These are phyloP conservation scores for Reticulascus tulasneorum DNA, from an alignment of 2,329 filamentous ascomycete species.

Conservation along the genomic window DNA sequence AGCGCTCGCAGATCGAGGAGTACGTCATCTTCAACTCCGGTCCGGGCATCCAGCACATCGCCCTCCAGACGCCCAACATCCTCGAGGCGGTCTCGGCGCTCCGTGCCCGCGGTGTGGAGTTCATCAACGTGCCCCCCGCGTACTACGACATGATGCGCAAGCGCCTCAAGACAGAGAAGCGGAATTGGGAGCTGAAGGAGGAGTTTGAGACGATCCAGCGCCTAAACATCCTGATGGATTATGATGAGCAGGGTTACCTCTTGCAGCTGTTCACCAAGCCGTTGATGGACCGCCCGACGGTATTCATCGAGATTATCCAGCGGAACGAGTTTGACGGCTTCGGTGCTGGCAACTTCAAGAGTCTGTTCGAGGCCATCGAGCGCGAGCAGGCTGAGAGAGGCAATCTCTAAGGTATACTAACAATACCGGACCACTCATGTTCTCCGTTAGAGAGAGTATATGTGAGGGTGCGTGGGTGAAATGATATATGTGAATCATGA, in stretches of 20 bases:
- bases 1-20: conserved; percentile 92
- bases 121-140: conserved; percentile 82
- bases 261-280: conserved; percentile 78
- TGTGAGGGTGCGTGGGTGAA: too few species aligned
- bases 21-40: conserved; percentile 88
- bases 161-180: conserved; percentile 62
- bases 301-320: conserved; percentile 96
- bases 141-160: conserved; percentile 78
- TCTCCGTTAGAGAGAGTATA: too few species aligned
- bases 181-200: conserved; percentile 65
- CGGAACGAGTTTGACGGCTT: conserved; percentile 87
- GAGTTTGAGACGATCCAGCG: conserved; percentile 72
- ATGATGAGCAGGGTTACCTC: conserved; percentile 87
- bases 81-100: conserved; percentile 72
- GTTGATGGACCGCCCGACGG: conserved; percentile 88
- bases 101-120: conserved; percentile 84
- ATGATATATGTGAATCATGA: too few species aligned
- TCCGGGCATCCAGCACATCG: conserved; percentile 89
- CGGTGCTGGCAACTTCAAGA: conserved; percentile 94
- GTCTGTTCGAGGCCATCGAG: conserved; percentile 91
- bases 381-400: conserved; percentile 83
- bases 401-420: conserved; percentile 76
- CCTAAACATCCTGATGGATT: conserved; percentile 89
- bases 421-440: too few species aligned
- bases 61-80: conserved; percentile 78